Base-by-base conservation (phyloP, 108 stramenopile species). In the Cyclotella choctawhatcheeana region DNA sequence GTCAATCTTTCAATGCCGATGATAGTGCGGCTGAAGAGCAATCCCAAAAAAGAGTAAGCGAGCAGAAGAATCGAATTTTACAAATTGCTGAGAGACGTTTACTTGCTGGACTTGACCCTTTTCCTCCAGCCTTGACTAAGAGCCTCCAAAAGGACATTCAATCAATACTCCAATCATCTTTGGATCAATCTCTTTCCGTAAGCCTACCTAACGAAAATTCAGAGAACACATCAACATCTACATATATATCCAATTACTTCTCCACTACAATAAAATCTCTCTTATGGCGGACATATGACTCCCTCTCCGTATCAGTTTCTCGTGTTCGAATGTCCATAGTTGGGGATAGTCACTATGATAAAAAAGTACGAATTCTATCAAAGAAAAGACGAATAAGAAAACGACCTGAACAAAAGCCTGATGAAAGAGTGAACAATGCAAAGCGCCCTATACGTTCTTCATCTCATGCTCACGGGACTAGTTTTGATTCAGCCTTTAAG, bases 281-380 rank as follows among this genome's bases (percentile, higher is more conserved):
- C 10, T 45, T 71, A 37, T 78, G 77, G 77, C 64, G 77, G 21
- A 58, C 70, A 21, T 78, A 70, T 54, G 65, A 71, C 37, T 78
- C 77, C 2, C 65, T 78, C 33, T 71, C 70, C 10, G 6, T 78
- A 20, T 71, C 77, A 40, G 65, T 78, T 10, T 67, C 40, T 32
- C 70, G 60, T 40, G 70, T 78, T 40, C 56, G 58, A 32, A 7
- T 78, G 26, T 78, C 77, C 22, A 24, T 71, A 10, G 48, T 78
- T 18, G 77, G 77, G 30, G 32, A 47, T 43, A 78, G 77, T 43
- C 77, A 78, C 34, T 78, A 78, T 50, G 77, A 78, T 29, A 78
- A 71, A 65, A 63, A 71, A 34, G 17, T 63, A 13, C 48, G 31
- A 47, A 40, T 50, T 4, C 56, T 54, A 17, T 17, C 58, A 27